Conservation (phyloP, 192 early-diverging fungal genomes). For the Entomortierella beljakovae region DNA sequence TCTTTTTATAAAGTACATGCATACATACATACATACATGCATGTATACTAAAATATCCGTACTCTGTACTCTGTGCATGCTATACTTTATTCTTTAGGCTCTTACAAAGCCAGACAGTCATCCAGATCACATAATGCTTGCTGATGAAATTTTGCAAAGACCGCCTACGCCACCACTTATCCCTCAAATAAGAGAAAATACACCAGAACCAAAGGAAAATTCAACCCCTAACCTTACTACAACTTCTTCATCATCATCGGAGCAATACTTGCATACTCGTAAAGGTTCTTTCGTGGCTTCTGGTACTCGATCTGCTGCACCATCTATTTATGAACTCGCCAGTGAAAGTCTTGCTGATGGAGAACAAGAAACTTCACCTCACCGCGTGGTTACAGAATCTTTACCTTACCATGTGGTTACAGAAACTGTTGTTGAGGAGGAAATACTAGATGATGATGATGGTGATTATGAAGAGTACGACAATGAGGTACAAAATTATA, state of each 20-base stretch:
- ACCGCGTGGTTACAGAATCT: neutral
- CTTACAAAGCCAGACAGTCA: conserved; percentile 36
- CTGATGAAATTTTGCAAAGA: conserved; percentile 46
- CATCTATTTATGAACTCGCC: conserved; percentile 48
- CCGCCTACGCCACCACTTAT: conserved; percentile 19
- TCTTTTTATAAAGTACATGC: neutral
- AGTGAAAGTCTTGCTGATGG: conserved; percentile 17
- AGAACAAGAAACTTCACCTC: neutral
- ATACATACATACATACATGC: neutral
- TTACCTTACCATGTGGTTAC: conserved; percentile 26
- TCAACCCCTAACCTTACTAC: neutral
- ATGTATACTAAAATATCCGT: too few relatives aligned
- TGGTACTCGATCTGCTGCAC: conserved; percentile 24
- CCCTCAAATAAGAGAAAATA: neutral
- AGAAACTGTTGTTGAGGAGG: conserved; percentile 38
- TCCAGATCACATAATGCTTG: conserved; percentile 29
- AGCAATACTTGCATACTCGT: conserved; percentile 7
- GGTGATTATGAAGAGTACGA: conserved; percentile 26
- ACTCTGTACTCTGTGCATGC: too few relatives aligned
- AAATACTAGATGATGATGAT: conserved; percentile 30
- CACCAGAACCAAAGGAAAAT: neutral
- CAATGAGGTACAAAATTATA: conserved; percentile 20
- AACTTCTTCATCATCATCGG: neutral
- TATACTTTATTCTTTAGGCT: too few relatives aligned
- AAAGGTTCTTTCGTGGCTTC: conserved; percentile 31